Conservation (phyloP, 257 asterid genomes). For the Coffea eugenioides region DNA sequence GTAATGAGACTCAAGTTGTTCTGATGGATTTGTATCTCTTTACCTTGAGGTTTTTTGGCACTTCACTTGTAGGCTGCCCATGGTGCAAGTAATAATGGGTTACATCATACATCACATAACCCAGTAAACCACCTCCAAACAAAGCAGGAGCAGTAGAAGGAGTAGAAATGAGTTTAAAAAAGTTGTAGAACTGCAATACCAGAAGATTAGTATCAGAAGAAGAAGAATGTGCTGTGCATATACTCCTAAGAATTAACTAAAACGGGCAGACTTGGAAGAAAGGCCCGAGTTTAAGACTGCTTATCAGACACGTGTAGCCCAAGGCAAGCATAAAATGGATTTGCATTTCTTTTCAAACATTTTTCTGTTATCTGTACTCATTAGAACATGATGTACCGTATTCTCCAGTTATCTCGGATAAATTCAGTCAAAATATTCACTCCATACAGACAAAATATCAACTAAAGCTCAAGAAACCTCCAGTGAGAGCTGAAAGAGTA, state of each 20-base stretch:
- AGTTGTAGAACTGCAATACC: conserved; percentile 65
- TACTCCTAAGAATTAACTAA: background rate
- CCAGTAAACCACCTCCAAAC: conserved; percentile 80
- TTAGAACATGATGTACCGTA: background rate
- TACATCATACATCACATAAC: conserved; percentile 83
- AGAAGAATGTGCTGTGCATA: background rate
- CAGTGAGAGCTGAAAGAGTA: background rate
- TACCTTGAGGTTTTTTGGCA: conserved; percentile 73
- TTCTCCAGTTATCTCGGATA: background rate
- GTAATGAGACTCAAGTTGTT: background rate
- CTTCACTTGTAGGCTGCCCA: conserved; percentile 63
- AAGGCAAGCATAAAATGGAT: background rate
- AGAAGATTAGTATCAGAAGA: background rate
- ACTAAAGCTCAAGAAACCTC: background rate
- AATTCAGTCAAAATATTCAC: background rate
- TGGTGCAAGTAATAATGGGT: conserved; percentile 94
- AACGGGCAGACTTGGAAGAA: background rate
- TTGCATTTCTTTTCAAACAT: background rate
- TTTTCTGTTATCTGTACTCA: background rate
- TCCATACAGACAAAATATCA: background rate
- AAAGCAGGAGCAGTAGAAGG: conserved; percentile 67
- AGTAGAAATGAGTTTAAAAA: conserved; percentile 45
- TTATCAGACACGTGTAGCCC: background rate
- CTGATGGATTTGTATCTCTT: background rate
- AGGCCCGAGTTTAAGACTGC: background rate